Evolutionary conservation across 2,329 filamentous ascomycete genomes (phyloP), one percentile per base, ranked within the genome.

Genomic region (Penicillium sp.): DNA sequence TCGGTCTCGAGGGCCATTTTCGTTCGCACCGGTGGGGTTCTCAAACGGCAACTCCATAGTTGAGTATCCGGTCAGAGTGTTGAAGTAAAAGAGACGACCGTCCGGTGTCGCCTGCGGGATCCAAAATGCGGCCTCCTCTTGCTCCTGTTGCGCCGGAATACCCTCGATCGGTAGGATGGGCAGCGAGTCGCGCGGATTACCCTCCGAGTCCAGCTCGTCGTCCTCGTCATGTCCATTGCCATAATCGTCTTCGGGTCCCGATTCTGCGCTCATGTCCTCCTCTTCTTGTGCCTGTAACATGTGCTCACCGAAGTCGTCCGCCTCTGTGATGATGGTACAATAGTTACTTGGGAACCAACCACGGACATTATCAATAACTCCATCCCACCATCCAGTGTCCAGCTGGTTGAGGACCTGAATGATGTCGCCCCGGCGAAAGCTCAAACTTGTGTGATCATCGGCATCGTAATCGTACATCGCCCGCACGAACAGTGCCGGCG

Each of bases 341-440:
- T 99, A 99, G 76, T 99, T 99, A 82, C 93, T 98, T 37, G 95
- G 95, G 75, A 99, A 99, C 95, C 95, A 99, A 73, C 95, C 95
- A 72, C 95, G 88, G 66, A 96, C 90, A 57, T 93, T 91, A 70
- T 97, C 95, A 74, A 99, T 96, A 55, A 99, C 91, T 49, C 95
- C 95, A 78, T 99, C 95, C 95, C 95, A 99, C 95, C 95, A 99
- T 55, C 95, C 95, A 70, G 93, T 98, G 76, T 99, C 95, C 56
- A 98, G 83, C 78, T 97, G 93, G 52, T 95, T 99, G 68, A 99
- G 93, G 68, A 99, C 95, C 78, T 98, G 93, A 69, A 99, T 99
- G 65, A 98, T 87, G 78, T 99, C 95, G 70, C 95, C 95, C 75
- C 96, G 90, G 68, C 91, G 91, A 77, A 99, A 99, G 78, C 93